These are phyloP conservation scores for bread wheat (Triticum aestivum) DNA, from an alignment of 176 grass and related monocot species.

Conservation along the genomic window DNA sequence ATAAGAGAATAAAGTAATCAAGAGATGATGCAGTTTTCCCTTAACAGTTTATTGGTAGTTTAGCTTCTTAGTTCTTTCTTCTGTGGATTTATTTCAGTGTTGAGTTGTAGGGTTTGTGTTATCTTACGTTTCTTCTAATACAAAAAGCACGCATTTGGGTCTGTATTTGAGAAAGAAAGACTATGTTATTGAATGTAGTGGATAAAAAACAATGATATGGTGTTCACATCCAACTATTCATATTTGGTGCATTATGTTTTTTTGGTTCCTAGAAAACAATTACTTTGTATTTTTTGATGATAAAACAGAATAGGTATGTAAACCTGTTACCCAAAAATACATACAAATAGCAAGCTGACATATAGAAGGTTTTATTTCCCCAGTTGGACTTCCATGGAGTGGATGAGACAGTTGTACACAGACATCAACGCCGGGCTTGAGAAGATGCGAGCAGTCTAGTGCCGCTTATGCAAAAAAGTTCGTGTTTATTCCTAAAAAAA, in stretches of 20 bases:
- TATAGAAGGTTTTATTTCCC: constrained; percentile 44
- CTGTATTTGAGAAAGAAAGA: too few species aligned
- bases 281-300: not conserved
- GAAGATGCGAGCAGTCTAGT: constrained; percentile 45
- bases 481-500: too few species aligned
- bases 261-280: not conserved
- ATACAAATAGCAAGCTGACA: not conserved
- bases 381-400: constrained; percentile 26
- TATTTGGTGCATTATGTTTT: not conserved
- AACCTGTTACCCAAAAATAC: not conserved
- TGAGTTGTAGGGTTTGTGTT: too few species aligned
- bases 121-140: too few species aligned
- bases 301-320: not conserved
- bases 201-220: not conserved
- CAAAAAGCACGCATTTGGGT: too few species aligned
- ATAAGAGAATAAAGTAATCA: constrained; percentile 2
- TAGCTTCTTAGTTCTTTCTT: too few species aligned
- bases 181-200: not conserved
- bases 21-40: constrained; percentile 6
- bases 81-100: too few species aligned
- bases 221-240: not conserved
- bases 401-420: constrained; percentile 45
- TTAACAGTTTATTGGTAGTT: too few species aligned
- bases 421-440: constrained; percentile 60
- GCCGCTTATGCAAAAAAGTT: not conserved